Percentiles rank a stretch among this genome's conserved stretches.
phyloP scores from a whole-genome alignment of 306 rosid species.

The Mimosa bimucronata region DNA sequence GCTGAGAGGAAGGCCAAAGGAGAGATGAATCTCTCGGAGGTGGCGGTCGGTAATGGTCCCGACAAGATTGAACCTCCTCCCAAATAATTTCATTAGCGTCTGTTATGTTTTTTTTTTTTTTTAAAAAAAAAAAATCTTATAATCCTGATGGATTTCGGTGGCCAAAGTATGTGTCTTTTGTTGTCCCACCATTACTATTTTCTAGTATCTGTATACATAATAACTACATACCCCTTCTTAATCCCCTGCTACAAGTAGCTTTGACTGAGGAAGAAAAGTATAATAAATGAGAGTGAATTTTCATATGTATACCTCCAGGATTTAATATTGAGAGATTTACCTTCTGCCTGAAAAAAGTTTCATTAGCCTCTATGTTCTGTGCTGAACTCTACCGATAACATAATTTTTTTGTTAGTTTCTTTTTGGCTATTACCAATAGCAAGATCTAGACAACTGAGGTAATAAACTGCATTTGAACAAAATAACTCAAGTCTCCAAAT shows the following conservation, averaged over 20 bases:
- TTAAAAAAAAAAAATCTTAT: not conserved
- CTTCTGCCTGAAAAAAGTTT: not conserved
- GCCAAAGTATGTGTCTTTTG: not conserved
- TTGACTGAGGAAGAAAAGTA: not conserved
- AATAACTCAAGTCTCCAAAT: not conserved
- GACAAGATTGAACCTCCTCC: constrained; percentile 12
- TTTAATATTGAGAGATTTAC: not conserved
- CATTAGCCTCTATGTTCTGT: too few species aligned
- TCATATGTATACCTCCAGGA: not conserved
- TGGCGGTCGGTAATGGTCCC: constrained; percentile 32
- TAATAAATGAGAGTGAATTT: not conserved
- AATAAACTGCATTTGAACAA: not conserved
- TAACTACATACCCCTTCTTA: too few species aligned
- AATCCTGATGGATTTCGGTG: not conserved
- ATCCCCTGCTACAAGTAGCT: not conserved
- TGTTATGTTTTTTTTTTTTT: too few species aligned
- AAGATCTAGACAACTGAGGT: not conserved
- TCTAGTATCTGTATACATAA: not conserved
- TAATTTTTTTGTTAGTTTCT: too few species aligned
- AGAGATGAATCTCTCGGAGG: constrained; percentile 42
- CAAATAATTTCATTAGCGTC: not conserved
- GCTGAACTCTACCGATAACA: too few species aligned
- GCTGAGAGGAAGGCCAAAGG: constrained; percentile 54
- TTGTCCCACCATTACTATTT: not conserved
- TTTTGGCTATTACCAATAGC: too few species aligned